Evolutionary conservation across 352 stramenopile species (phyloP).

Genomic region (Pythium aphanidermatum): DNA sequence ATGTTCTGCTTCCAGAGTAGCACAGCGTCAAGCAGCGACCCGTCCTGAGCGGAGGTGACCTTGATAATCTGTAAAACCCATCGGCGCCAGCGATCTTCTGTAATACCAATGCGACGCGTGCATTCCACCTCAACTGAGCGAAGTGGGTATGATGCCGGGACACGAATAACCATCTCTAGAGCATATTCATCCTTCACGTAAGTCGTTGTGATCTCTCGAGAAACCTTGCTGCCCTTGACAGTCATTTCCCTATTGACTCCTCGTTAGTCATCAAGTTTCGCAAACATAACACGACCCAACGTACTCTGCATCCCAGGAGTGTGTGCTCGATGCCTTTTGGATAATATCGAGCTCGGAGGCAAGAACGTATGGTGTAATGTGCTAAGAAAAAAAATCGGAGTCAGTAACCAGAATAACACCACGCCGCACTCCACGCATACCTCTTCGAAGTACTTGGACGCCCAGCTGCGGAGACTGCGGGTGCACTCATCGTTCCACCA

Average conservation of each 20-base stretch:
- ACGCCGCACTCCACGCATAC: conserved; percentile 18
- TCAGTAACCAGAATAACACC: not conserved
- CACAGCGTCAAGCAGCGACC: conserved; percentile 88
- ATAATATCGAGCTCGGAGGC: conserved; percentile 75
- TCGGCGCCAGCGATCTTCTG: conserved; percentile 86
- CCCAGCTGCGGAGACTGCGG: conserved; percentile 73
- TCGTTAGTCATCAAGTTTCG: conserved; percentile 3
- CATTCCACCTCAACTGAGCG: conserved; percentile 89
- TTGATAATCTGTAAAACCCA: conserved; percentile 93
- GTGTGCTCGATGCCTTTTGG: conserved; percentile 41
- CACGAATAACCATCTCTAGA: conserved; percentile 87
- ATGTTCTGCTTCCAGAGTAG: conserved; percentile 91
- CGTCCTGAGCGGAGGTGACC: conserved; percentile 84
- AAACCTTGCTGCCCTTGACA: conserved; percentile 83
- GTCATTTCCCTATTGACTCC: conserved; percentile 78
- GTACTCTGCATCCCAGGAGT: conserved; percentile 62
- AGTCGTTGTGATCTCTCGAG: conserved; percentile 84
- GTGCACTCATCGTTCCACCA: conserved; percentile 91
- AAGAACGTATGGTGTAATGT: conserved; percentile 78
- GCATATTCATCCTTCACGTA: conserved; percentile 93
- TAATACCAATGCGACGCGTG: conserved; percentile 87
- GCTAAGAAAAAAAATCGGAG: conserved; percentile 14
- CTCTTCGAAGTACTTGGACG: conserved; percentile 86
- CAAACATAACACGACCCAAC: conserved; percentile 5
- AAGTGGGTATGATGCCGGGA: conserved; percentile 86